Percentiles rank a stretch among this genome's conserved stretches.
These are phyloP conservation scores for Neovahlkampfia damariscottae DNA, from an alignment of 78 protist species.

Conservation along the genomic window DNA sequence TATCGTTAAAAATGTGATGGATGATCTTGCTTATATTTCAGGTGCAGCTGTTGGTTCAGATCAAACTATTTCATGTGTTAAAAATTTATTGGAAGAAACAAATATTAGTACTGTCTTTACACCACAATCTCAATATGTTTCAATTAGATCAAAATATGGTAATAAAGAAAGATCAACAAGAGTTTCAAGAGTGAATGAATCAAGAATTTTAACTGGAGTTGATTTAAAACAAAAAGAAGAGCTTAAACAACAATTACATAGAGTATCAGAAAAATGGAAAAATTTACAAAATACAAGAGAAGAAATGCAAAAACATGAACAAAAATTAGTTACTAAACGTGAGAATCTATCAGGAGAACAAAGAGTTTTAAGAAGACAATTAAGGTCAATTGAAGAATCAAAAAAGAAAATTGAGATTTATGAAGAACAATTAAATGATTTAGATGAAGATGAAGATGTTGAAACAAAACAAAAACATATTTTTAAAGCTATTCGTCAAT, in stretches of 20 bases:
- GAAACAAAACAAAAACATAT: too few relatives aligned
- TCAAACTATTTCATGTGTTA: conserved; percentile 9
- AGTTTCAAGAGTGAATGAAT: neutral
- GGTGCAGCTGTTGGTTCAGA: conserved; percentile 23
- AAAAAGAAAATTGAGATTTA: too few relatives aligned
- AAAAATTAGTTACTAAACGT: too few relatives aligned
- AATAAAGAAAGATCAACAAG: conserved; percentile 4
- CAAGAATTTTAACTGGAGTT: neutral
- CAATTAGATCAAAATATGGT: conserved; percentile 28
- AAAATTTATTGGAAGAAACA: conserved; percentile 9
- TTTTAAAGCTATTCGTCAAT: too few relatives aligned
- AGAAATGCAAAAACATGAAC: too few relatives aligned
- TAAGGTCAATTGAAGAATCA: too few relatives aligned
- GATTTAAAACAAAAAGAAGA: conserved; percentile 7
- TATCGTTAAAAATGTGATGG: neutral
- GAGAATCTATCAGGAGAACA: too few relatives aligned
- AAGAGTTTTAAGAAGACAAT: too few relatives aligned
- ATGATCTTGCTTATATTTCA: conserved; percentile 3
- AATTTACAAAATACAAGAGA: too few relatives aligned
- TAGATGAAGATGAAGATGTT: too few relatives aligned
- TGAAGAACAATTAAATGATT: too few relatives aligned
- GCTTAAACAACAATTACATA: neutral
- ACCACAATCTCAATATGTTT: conserved; percentile 7
- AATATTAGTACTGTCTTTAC: conserved; percentile 31
- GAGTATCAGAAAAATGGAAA: too few relatives aligned